Evolutionary conservation across 176 grass and related monocot genomes (phyloP), one percentile per base, ranked within the genome.

Genomic region (Eragrostis nindensis): DNA sequence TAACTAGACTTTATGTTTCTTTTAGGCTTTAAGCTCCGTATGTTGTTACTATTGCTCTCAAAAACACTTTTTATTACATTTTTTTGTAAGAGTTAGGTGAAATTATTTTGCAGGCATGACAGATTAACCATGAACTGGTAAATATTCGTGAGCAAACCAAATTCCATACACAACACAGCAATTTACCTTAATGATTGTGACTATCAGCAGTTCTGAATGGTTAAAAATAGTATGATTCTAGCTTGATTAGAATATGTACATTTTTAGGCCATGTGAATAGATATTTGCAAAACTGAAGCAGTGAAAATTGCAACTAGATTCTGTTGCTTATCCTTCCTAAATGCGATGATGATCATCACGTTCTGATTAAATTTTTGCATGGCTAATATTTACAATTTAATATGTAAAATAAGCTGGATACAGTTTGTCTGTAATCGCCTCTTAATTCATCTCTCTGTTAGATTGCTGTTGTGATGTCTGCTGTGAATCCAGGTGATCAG

Each of bases 1-100:
- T 56, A 73, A 65, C 52, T 70, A 22, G 21, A 54, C 65, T 84
- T 69, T 86, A 6, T 84, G 24, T 74, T 46, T 32, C 14, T 9
- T 6, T 50, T 29, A 25, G 9, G 25, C 38, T 39, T 56, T 46
- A 47, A 55, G 13, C 46, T 66, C 10, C 7, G 32, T 57, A n/a
- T 57, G 27, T 54, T 52, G 6, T 71, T 54, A 38, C 18, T 54
- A 17, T 54, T 50, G 17, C 48, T 30, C 19, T 73, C 9, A n/a
- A 36, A 73, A 32, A 1, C 21, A 49, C 47, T 21, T 40, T 21
- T 19, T 11, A 49, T 22, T 11, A 61, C 57, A 60, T 61, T 5
- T 61, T 59, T 59, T 24, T 24, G 21, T 55, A 55, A 55, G 53
- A 10, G 53, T n/a, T 55, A n/a, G 53, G 9, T 55, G 19, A 55